Conservation (phyloP, 495 filamentous ascomycete species). For the Letharia lupina region DNA sequence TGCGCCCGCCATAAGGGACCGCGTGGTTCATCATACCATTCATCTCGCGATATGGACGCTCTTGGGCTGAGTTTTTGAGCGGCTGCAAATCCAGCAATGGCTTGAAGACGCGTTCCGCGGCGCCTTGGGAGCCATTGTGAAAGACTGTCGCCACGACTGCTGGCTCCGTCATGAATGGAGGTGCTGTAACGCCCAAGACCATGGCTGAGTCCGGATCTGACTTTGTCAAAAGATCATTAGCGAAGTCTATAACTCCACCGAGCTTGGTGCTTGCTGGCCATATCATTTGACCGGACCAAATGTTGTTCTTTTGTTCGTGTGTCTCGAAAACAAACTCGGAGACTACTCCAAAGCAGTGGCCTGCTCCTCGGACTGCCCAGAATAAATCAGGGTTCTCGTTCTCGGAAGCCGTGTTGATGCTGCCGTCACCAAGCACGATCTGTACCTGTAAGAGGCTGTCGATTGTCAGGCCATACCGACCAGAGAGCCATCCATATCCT, state of each 20-base stretch:
- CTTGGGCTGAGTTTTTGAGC: constrained; percentile 32
- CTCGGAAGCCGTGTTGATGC: constrained; percentile 33
- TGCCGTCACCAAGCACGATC: constrained; percentile 45
- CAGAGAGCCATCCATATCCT: constrained; percentile 47
- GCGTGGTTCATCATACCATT: constrained; percentile 32
- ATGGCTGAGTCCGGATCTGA: constrained; percentile 34
- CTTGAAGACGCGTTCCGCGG: constrained; percentile 35
- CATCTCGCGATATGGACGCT: constrained; percentile 37
- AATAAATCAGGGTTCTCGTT: constrained; percentile 39
- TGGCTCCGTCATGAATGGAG: constrained; percentile 25
- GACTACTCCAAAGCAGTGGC: constrained; percentile 40
- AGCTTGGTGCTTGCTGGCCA: constrained; percentile 11
- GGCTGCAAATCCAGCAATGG: constrained; percentile 33
- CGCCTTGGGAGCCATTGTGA: constrained; percentile 44
- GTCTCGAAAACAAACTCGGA: constrained; percentile 41
- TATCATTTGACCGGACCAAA: constrained; percentile 43
- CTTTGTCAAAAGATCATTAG: constrained; percentile 16
- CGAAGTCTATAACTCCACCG: background rate
- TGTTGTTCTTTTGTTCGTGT: constrained; percentile 34
- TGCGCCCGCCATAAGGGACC: constrained; percentile 19
- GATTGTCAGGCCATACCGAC: constrained; percentile 42
- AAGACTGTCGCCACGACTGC: constrained; percentile 39
- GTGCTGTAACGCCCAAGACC: constrained; percentile 33
- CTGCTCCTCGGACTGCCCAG: constrained; percentile 41
- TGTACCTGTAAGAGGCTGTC: constrained; percentile 44